A percentile compares a stretch with the other conserved stretches of the same genome.
phyloP scores from a whole-genome alignment of 768 basidiomycete genomes.

The Roridomyces roridus region DNA sequence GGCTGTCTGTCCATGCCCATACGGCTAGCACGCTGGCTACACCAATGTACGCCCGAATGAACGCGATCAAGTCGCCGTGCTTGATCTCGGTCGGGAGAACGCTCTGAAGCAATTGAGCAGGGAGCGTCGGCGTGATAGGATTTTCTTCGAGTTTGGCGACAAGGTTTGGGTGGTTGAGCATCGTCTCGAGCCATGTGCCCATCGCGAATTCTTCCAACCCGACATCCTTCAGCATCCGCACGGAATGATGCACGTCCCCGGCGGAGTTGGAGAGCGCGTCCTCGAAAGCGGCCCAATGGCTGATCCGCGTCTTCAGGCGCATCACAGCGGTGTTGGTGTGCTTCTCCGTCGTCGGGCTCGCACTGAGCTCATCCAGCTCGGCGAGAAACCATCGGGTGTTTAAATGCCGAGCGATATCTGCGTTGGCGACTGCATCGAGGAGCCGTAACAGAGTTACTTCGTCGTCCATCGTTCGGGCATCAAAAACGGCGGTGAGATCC shows the following conservation, averaged over 20 bases:
- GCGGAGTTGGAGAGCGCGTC: slow-evolving; percentile 62
- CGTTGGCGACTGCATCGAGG: slow-evolving; percentile 69
- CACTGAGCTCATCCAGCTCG: slow-evolving; percentile 45
- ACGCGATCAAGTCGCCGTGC: slow-evolving; percentile 66
- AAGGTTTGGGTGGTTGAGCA: slow-evolving; percentile 65
- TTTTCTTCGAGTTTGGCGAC: slow-evolving; percentile 50
- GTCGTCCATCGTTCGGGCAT: slow-evolving; percentile 57
- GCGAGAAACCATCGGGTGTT: slow-evolving; percentile 48
- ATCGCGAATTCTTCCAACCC: slow-evolving; percentile 69
- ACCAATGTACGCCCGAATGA: slow-evolving; percentile 72
- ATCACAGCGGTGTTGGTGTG: slow-evolving; percentile 51
- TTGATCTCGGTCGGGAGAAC: slow-evolving; percentile 33
- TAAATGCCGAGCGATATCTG: slow-evolving; percentile 65
- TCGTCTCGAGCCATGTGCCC: slow-evolving; percentile 76
- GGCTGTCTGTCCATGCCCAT: slow-evolving; percentile 82
- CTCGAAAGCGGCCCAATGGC: slow-evolving; percentile 66
- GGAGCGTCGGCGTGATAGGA: slow-evolving; percentile 42
- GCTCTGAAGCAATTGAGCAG: slow-evolving; percentile 44
- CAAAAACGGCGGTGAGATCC: slow-evolving; percentile 61
- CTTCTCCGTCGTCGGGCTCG: slow-evolving; percentile 43
- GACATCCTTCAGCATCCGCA: slow-evolving; percentile 62
- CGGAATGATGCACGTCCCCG: slow-evolving; percentile 56
- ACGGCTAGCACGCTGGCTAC: slow-evolving; percentile 71
- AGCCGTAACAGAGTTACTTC: slow-evolving; percentile 61
- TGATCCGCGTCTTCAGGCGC: slow-evolving; percentile 55